Conservation (phyloP, 495 filamentous ascomycete species). For the Lophiostoma macrostomum region DNA sequence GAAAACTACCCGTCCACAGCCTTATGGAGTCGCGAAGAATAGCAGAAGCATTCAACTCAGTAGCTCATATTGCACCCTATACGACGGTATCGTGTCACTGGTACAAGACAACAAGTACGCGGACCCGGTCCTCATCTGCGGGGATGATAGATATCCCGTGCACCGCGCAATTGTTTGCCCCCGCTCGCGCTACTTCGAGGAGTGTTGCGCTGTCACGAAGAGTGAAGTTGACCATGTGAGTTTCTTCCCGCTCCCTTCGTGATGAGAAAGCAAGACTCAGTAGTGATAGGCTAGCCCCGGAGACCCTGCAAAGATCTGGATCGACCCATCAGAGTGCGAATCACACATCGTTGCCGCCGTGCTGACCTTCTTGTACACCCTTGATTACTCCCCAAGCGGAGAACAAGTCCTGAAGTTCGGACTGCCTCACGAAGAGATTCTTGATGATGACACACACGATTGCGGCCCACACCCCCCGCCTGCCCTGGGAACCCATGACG, state of each 20-base stretch:
- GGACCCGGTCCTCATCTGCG: conserved; percentile 22
- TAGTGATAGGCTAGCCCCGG: conserved; percentile 10
- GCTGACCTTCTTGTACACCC: conserved; percentile 29
- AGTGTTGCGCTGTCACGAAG: neutral
- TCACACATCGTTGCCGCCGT: conserved; percentile 27
- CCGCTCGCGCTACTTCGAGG: conserved; percentile 5
- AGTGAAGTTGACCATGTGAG: neutral
- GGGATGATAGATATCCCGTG: conserved; percentile 24
- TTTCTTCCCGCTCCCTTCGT: neutral
- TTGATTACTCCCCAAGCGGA: conserved; percentile 19
- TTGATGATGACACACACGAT: neutral
- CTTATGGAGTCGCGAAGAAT: conserved; percentile 10
- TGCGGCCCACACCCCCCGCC: no score
- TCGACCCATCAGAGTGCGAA: conserved; percentile 24
- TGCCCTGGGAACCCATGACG: neutral
- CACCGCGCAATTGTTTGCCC: conserved; percentile 30
- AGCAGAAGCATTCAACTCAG: conserved; percentile 3
- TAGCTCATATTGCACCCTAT: conserved; percentile 11
- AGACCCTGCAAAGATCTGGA: conserved; percentile 24
- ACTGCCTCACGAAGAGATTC: conserved; percentile 3
- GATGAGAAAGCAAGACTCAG: neutral
- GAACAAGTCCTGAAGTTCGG: conserved; percentile 8
- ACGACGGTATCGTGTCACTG: conserved; percentile 20
- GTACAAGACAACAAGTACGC: conserved; percentile 29
- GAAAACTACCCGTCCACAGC: conserved; percentile 1